phyloP scores from a whole-genome alignment of 306 rosid genomes.

The Prunus davidiana region DNA sequence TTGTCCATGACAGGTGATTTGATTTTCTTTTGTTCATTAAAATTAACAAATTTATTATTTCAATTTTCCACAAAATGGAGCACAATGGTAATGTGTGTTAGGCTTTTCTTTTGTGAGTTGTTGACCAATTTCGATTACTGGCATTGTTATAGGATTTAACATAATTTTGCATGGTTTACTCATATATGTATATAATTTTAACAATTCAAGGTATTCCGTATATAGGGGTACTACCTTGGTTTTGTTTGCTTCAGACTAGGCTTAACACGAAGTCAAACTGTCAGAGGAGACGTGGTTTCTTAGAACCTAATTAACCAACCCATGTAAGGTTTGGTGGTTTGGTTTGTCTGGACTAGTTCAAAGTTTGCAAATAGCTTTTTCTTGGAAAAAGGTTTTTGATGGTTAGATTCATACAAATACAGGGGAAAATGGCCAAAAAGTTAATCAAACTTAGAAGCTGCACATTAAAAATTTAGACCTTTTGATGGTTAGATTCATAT shows the following conservation, averaged over 20 bases:
- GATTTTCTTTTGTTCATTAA: background rate
- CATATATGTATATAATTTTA: background rate
- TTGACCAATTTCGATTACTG: background rate
- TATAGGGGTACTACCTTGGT: background rate
- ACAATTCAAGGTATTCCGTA: background rate
- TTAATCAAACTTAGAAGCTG: background rate
- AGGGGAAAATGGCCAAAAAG: background rate
- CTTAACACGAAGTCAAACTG: background rate
- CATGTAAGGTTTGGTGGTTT: conserved; percentile 3
- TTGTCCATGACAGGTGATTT: conserved; percentile 77
- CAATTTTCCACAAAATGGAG: background rate
- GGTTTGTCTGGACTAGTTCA: background rate
- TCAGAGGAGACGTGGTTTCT: background rate
- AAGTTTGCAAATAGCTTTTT: background rate
- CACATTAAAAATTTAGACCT: background rate
- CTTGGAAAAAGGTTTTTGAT: background rate
- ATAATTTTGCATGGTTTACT: background rate
- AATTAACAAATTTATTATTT: background rate
- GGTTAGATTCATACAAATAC: background rate
- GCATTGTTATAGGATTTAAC: background rate
- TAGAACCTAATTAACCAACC: background rate
- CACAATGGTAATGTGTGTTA: background rate
- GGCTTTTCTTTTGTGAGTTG: background rate
- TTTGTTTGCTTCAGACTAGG: background rate
- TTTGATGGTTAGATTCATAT: background rate